Conservation (phyloP, 2,329 filamentous ascomycete genomes). For the Chaetomiaceae sp. region DNA sequence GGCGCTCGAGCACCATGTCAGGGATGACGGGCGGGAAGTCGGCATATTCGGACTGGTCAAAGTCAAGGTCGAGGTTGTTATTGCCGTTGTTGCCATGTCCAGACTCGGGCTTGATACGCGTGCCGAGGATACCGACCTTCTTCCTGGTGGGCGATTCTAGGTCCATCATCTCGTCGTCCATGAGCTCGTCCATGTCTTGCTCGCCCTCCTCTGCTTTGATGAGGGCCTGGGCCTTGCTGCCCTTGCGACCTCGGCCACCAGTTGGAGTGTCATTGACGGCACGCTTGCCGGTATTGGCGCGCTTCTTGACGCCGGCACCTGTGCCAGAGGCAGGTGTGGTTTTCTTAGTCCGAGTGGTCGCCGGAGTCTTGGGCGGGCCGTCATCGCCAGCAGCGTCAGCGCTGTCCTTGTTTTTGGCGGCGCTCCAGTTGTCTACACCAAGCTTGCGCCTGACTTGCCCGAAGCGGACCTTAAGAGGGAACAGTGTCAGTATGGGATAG, state of each 20-base stretch:
- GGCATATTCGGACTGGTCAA: background rate
- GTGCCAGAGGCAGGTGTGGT: background rate
- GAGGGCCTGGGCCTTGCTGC: constrained; percentile 17
- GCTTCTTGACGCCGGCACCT: constrained; percentile 17
- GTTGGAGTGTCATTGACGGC: background rate
- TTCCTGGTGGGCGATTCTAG: background rate
- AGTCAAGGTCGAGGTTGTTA: background rate
- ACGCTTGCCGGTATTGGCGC: background rate
- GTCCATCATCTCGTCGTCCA: background rate
- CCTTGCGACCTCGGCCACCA: constrained; percentile 8
- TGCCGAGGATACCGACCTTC: background rate
- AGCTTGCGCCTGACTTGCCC: constrained; percentile 45
- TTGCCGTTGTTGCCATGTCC: background rate
- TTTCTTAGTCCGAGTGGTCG: background rate
- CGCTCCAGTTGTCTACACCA: constrained; percentile 28
- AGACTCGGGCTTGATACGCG: background rate
- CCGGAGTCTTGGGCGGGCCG: background rate
- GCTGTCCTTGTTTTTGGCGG: background rate
- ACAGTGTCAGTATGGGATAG: background rate
- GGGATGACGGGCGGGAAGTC: constrained; percentile 5
- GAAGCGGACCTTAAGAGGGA: constrained; percentile 37
- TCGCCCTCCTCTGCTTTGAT: constrained; percentile 9
- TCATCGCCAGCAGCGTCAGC: background rate
- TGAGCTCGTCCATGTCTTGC: background rate
- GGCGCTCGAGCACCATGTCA: constrained; percentile 6